Evolutionary conservation across 2,329 filamentous ascomycete species (phyloP).

Genomic region (Hortaea sp.): DNA sequence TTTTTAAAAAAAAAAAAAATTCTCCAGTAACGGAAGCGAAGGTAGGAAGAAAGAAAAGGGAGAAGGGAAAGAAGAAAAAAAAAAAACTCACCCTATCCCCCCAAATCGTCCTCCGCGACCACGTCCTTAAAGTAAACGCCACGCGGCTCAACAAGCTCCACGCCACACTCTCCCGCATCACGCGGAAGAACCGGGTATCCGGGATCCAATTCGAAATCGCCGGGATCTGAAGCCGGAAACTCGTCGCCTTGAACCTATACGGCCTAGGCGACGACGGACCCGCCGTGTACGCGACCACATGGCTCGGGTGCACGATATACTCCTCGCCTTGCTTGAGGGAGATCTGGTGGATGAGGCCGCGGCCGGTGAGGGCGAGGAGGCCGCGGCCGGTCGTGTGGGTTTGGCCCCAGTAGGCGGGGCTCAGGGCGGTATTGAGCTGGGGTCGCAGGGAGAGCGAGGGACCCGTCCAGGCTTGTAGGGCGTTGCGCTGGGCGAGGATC

Average conservation of each 20-base stretch:
- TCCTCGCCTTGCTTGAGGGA: conserved; percentile 73
- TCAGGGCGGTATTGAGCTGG: conserved; percentile 53
- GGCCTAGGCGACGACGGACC: conserved; percentile 64
- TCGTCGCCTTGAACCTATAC: conserved; percentile 75
- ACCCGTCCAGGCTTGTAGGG: conserved; percentile 92
- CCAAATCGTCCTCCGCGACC: conserved; percentile 75
- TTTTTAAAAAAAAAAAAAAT: no score
- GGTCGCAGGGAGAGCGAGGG: conserved; percentile 71
- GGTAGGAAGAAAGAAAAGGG: no score
- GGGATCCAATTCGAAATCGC: conserved; percentile 54
- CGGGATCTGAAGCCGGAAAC: conserved; percentile 68
- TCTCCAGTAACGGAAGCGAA: no score
- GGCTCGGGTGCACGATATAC: conserved; percentile 79
- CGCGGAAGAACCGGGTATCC: conserved; percentile 61
- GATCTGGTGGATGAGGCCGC: conserved; percentile 82
- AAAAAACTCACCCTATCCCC: conserved; percentile 59
- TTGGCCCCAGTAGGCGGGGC: conserved; percentile 82
- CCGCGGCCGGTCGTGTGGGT: conserved; percentile 82
- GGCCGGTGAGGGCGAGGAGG: conserved; percentile 71
- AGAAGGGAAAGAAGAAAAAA: background rate
- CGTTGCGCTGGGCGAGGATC: conserved; percentile 80
- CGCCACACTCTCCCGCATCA: conserved; percentile 58
- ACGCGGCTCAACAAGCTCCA: conserved; percentile 62
- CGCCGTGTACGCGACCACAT: conserved; percentile 83
- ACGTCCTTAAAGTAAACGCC: conserved; percentile 62